A percentile compares a stretch with the other conserved stretches of the same genome.
These are phyloP conservation scores for Salix arbutifolia DNA, from an alignment of 345 rosid genomes.

Conservation along the genomic window DNA sequence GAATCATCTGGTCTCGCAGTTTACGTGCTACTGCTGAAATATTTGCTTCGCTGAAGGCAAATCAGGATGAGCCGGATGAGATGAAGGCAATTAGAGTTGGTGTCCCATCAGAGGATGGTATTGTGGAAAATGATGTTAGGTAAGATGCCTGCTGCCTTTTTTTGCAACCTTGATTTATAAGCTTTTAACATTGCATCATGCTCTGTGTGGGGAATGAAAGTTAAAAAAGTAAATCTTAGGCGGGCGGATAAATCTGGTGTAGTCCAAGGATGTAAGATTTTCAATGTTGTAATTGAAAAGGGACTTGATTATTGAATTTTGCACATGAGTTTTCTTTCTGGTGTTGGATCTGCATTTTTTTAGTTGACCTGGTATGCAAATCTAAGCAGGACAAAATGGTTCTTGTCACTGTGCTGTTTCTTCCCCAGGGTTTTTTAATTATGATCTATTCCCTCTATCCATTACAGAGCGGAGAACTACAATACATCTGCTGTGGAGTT, in stretches of 20 bases:
- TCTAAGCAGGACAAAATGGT: no score
- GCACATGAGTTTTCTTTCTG: background rate
- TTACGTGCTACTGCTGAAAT: slow-evolving; percentile 93
- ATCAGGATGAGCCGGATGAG: slow-evolving; percentile 94
- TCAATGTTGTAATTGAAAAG: background rate
- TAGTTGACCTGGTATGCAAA: no score
- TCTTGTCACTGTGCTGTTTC: background rate
- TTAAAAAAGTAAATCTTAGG: background rate
- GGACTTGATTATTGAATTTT: background rate
- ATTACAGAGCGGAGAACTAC: slow-evolving; percentile 83
- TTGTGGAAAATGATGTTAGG: slow-evolving; percentile 88
- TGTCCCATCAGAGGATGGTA: slow-evolving; percentile 89
- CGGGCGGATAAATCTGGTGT: background rate
- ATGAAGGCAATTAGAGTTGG: slow-evolving; percentile 79
- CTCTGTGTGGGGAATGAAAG: background rate
- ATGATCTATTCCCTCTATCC: background rate
- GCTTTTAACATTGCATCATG: background rate
- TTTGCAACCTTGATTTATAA: background rate
- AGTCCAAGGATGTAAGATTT: background rate
- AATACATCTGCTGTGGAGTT: slow-evolving; percentile 92
- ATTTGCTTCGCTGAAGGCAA: slow-evolving; percentile 75
- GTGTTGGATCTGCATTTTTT: background rate
- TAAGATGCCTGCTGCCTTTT: slow-evolving; percentile 11
- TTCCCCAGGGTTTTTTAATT: background rate
- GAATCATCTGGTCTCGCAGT: slow-evolving; percentile 95